phyloP scores from a whole-genome alignment of 1,284 basidiomycete species.

The Ceratobasidium sp. region DNA sequence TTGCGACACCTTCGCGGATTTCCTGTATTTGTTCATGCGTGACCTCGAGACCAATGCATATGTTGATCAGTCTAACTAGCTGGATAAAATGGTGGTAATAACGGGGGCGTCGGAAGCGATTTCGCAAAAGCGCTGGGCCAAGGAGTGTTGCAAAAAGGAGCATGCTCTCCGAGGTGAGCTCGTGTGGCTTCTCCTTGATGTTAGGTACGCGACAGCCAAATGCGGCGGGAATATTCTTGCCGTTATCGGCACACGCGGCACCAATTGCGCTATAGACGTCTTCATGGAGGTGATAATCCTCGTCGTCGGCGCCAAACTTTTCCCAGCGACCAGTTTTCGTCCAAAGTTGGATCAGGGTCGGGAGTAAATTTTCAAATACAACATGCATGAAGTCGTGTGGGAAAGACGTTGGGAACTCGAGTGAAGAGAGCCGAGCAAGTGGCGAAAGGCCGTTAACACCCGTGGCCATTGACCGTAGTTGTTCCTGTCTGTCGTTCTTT shows the following conservation, averaged over 20 bases:
- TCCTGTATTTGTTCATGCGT: constrained; percentile 55
- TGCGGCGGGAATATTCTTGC: constrained; percentile 58
- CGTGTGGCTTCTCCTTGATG: constrained; percentile 55
- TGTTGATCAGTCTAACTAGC: constrained; percentile 59
- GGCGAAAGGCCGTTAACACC: constrained; percentile 45
- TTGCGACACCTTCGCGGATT: constrained; percentile 57
- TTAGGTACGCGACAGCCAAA: constrained; percentile 61
- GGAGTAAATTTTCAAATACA: constrained; percentile 47
- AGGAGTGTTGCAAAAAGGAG: constrained; percentile 61
- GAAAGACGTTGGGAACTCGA: constrained; percentile 45
- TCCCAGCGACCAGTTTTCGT: not conserved
- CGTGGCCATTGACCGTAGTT: not conserved
- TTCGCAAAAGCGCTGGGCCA: constrained; percentile 59
- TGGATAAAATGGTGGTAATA: constrained; percentile 63
- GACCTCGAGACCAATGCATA: constrained; percentile 62
- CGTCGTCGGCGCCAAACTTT: constrained; percentile 5
- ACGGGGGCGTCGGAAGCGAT: constrained; percentile 53
- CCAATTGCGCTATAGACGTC: constrained; percentile 54
- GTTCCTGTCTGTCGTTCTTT: not conserved
- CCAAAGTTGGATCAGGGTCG: constrained; percentile 43
- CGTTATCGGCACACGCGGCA: constrained; percentile 54
- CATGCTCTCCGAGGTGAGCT: constrained; percentile 57
- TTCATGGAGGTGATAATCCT: not conserved
- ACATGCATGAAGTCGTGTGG: constrained; percentile 50
- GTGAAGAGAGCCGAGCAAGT: constrained; percentile 33